A percentile compares a stretch with the other conserved stretches of the same genome.
These are phyloP conservation scores for Phytophthora kernoviae DNA, from an alignment of 352 stramenopile genomes.

Conservation along the genomic window DNA sequence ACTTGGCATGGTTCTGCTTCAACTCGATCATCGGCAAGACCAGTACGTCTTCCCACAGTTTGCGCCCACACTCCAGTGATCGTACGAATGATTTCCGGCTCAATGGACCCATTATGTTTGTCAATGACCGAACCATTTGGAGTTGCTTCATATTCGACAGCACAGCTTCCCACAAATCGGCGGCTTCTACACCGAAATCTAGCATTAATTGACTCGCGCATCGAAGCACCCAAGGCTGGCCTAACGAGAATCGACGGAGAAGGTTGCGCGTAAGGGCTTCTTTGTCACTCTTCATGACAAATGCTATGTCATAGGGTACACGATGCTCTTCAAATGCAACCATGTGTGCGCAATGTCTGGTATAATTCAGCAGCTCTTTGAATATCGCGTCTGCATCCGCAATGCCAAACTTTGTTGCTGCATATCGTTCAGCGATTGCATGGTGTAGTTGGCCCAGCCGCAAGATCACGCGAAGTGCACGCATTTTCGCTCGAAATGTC, in stretches of 20 bases:
- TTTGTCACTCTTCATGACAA: slow-evolving; percentile 55
- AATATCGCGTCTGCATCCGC: slow-evolving; percentile 27
- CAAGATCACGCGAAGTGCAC: slow-evolving; percentile 47
- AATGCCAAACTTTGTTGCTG: slow-evolving; percentile 25
- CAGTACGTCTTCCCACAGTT: slow-evolving; percentile 53
- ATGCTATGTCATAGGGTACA: slow-evolving; percentile 47
- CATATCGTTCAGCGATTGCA: slow-evolving; percentile 19
- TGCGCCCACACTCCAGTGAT: slow-evolving; percentile 30
- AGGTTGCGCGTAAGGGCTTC: slow-evolving; percentile 46
- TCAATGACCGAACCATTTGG: slow-evolving; percentile 55
- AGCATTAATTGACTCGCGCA: slow-evolving; percentile 52
- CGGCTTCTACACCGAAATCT: slow-evolving; percentile 49
- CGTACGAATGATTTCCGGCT: slow-evolving; percentile 43
- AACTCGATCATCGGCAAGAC: slow-evolving; percentile 16
- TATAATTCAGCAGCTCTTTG: slow-evolving; percentile 39
- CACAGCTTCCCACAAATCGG: slow-evolving; percentile 54
- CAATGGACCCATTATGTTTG: slow-evolving; percentile 38
- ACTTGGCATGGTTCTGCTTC: slow-evolving; percentile 12
- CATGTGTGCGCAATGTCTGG: slow-evolving; percentile 47
- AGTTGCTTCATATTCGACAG: slow-evolving; percentile 47
- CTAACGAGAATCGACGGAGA: slow-evolving; percentile 38
- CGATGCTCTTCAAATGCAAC: slow-evolving; percentile 59
- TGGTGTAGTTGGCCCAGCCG: slow-evolving; percentile 33
- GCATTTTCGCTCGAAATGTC: slow-evolving; percentile 61
- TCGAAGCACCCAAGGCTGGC: slow-evolving; percentile 42